These are phyloP conservation scores for Aspergillus sp. DNA, from an alignment of 2,329 filamentous ascomycete genomes.

Conservation along the genomic window DNA sequence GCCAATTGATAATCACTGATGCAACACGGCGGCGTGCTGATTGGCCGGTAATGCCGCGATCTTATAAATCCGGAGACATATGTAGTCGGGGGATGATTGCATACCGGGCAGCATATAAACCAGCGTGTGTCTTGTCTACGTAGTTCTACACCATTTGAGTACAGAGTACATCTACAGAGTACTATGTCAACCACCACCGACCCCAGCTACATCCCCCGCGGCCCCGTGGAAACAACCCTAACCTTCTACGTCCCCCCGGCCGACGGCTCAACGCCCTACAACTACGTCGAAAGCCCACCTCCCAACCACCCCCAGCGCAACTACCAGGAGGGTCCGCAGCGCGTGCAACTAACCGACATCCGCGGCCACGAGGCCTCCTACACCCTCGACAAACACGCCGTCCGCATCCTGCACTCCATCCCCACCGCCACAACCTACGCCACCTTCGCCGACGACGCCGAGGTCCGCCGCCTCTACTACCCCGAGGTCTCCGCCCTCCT, in stretches of 20 bases:
- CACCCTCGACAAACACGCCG: constrained; percentile 64
- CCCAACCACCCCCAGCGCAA: constrained; percentile 56
- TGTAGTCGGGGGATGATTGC: too few species aligned
- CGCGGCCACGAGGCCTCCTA: constrained; percentile 60
- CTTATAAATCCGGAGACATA: too few species aligned
- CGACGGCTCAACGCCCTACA: constrained; percentile 53
- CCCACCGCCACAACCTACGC: constrained; percentile 46
- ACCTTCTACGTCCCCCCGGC: constrained; percentile 56
- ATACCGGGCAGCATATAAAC: too few species aligned
- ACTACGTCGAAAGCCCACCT: constrained; percentile 57
- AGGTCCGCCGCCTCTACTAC: constrained; percentile 65
- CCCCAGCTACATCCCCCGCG: constrained; percentile 39
- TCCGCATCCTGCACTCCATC: constrained; percentile 54
- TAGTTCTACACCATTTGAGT: too few species aligned
- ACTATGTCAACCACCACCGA: not conserved
- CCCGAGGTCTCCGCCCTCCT: constrained; percentile 70
- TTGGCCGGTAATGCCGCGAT: too few species aligned
- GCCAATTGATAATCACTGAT: too few species aligned
- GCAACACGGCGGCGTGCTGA: too few species aligned
- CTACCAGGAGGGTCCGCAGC: constrained; percentile 43
- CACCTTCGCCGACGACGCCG: constrained; percentile 58
- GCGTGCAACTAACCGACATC: constrained; percentile 59
- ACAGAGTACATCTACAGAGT: not conserved
- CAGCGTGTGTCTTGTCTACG: too few species aligned
- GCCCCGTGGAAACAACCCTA: constrained; percentile 53